Percentiles rank a stretch among this genome's conserved stretches.
These are phyloP conservation scores for Rutidosis leptorrhynchoides DNA, from an alignment of 129 eudicot genomes.

Conservation along the genomic window DNA sequence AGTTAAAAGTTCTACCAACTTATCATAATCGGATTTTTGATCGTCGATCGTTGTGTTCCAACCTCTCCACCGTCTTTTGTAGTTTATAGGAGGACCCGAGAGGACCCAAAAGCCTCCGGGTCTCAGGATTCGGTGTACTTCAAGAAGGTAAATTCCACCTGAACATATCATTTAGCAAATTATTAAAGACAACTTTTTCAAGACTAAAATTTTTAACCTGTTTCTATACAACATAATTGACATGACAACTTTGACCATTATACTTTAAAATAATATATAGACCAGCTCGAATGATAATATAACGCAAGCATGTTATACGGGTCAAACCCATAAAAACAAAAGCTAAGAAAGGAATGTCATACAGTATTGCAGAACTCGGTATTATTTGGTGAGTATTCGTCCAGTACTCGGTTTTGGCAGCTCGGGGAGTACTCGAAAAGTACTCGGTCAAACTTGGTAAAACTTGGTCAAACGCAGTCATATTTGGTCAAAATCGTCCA, in stretches of 20 bases:
- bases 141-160: constrained; percentile 96
- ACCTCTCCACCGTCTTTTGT: constrained; percentile 78
- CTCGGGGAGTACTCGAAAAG: too few species aligned
- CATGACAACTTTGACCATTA: background rate
- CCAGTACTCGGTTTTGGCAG: too few species aligned
- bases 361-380: too few species aligned
- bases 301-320: background rate
- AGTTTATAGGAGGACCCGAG: constrained; percentile 95
- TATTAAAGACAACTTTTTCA: constrained; percentile 7
- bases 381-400: too few species aligned
- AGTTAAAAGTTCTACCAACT: constrained; percentile 64
- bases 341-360: background rate
- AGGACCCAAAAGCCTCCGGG: constrained; percentile 99
- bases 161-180: constrained; percentile 17
- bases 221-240: background rate
- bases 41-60: constrained; percentile 91
- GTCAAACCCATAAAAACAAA: background rate
- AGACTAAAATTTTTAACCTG: background rate
- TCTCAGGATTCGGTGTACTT: constrained; percentile 90
- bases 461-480: too few species aligned
- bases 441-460: too few species aligned
- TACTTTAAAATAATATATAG: background rate
- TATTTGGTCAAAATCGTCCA: too few species aligned
- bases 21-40: constrained; percentile 76
- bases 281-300: background rate